phyloP scores from a whole-genome alignment of 2,329 filamentous ascomycete genomes.

The Hymenoscyphus scutula region DNA sequence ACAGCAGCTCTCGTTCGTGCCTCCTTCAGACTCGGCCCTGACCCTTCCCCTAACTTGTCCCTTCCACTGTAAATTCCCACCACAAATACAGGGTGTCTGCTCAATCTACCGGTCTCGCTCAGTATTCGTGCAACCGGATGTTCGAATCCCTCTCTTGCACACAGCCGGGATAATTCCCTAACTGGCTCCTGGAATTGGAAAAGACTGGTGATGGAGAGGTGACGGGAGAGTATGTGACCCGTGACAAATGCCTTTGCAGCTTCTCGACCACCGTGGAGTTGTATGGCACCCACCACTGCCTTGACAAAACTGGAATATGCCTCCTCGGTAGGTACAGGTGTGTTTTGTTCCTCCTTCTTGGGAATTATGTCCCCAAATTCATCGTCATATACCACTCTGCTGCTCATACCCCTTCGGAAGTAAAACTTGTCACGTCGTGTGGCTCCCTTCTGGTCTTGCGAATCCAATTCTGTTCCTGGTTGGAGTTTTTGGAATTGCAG shows the following conservation, averaged over 20 bases:
- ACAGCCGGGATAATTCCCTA: slow-evolving; percentile 78
- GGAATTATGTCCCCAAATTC: slow-evolving; percentile 70
- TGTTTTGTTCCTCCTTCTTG: slow-evolving; percentile 28
- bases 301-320: slow-evolving; percentile 77
- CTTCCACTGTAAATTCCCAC: slow-evolving; percentile 90
- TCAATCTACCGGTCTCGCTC: slow-evolving; percentile 84
- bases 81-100: slow-evolving; percentile 83
- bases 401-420: slow-evolving; percentile 69
- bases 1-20: slow-evolving; percentile 79
- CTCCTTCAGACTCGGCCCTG: slow-evolving; percentile 72
- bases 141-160: slow-evolving; percentile 86
- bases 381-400: slow-evolving; percentile 77
- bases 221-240: slow-evolving; percentile 77
- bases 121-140: slow-evolving; percentile 81
- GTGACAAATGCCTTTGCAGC: slow-evolving; percentile 80
- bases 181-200: slow-evolving; percentile 85
- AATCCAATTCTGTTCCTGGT: slow-evolving; percentile 48
- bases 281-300: slow-evolving; percentile 79
- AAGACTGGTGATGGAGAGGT: slow-evolving; percentile 71
- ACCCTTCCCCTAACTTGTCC: slow-evolving; percentile 91
- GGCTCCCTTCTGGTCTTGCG: slow-evolving; percentile 35
- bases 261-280: slow-evolving; percentile 77
- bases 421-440: slow-evolving; percentile 50
- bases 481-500: slow-evolving; percentile 68
- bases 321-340: slow-evolving; percentile 32